Evolutionary conservation across 306 rosid genomes (phyloP).

Genomic region (Prunus padus): DNA sequence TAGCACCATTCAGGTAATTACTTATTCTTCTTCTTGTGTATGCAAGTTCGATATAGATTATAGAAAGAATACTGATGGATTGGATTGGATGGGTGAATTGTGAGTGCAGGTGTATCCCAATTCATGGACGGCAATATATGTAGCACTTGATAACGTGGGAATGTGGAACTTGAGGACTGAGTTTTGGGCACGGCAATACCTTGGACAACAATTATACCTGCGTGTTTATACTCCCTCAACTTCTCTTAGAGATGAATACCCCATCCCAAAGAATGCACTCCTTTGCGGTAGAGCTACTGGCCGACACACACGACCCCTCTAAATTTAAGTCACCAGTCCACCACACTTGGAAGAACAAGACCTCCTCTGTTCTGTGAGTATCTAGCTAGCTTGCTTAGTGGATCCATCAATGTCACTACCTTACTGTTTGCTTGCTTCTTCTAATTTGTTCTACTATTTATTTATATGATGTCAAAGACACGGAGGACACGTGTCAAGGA

Average conservation of each 20-base stretch:
- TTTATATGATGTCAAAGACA: too few relatives aligned
- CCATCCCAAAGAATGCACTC: constrained; percentile 87
- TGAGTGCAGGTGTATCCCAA: constrained; percentile 76
- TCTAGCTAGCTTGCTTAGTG: too few relatives aligned
- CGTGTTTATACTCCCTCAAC: constrained; percentile 75
- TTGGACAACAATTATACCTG: constrained; percentile 83
- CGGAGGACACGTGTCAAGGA: constrained; percentile 20
- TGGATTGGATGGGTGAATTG: too few relatives aligned
- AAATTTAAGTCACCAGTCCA: not conserved
- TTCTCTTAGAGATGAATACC: constrained; percentile 86
- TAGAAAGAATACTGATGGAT: too few relatives aligned
- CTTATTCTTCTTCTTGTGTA: not conserved
- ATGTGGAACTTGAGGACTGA: constrained; percentile 98
- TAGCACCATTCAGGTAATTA: constrained; percentile 74
- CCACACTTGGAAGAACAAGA: too few relatives aligned
- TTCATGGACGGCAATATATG: constrained; percentile 87
- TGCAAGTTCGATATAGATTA: too few relatives aligned
- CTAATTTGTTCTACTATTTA: too few relatives aligned
- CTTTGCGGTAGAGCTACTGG: constrained; percentile 86
- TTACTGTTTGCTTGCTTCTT: too few relatives aligned
- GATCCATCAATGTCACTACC: too few relatives aligned
- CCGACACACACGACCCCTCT: constrained; percentile 69
- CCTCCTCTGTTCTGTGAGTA: too few relatives aligned
- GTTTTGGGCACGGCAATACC: constrained; percentile 93
- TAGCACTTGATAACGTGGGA: constrained; percentile 93